phyloP scores from a whole-genome alignment of 2,329 filamentous ascomycete species.

The Apiospora pterosperma region DNA sequence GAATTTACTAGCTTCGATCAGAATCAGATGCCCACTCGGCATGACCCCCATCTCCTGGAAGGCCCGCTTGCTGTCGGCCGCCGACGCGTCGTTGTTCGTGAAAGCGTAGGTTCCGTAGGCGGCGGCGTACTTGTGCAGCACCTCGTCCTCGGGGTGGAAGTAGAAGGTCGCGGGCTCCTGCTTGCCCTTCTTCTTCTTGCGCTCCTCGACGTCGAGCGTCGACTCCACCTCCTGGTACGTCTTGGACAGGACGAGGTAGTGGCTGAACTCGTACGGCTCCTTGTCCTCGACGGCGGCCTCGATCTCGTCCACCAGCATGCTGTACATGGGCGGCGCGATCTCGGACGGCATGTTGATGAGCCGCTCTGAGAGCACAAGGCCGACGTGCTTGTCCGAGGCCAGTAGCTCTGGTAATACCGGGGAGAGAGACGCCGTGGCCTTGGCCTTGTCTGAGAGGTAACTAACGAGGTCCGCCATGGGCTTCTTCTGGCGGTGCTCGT shows the following conservation, averaged over 20 bases:
- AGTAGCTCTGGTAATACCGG: slow-evolving; percentile 54
- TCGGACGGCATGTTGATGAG: slow-evolving; percentile 97
- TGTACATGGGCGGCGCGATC: slow-evolving; percentile 89
- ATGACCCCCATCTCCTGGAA: slow-evolving; percentile 92
- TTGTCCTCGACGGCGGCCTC: slow-evolving; percentile 83
- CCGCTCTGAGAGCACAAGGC: slow-evolving; percentile 85
- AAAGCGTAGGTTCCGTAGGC: slow-evolving; percentile 72
- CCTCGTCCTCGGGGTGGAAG: slow-evolving; percentile 95
- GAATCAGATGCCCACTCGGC: slow-evolving; percentile 77
- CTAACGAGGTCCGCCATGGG: slow-evolving; percentile 66
- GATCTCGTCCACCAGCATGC: slow-evolving; percentile 90
- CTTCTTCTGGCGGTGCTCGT: slow-evolving; percentile 72
- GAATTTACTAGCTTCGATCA: slow-evolving; percentile 80
- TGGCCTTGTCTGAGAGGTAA: slow-evolving; percentile 64
- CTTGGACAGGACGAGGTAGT: slow-evolving; percentile 89
- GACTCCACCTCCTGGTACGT: slow-evolving; percentile 89
- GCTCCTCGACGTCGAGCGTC: slow-evolving; percentile 66
- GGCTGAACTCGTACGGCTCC: slow-evolving; percentile 88
- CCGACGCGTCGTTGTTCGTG: slow-evolving; percentile 74
- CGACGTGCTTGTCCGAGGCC: slow-evolving; percentile 58
- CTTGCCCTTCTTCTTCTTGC: slow-evolving; percentile 66
- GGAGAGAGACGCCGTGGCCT: slow-evolving; percentile 51
- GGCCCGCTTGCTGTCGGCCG: slow-evolving; percentile 86
- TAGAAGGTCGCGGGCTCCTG: slow-evolving; percentile 68
- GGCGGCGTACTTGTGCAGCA: slow-evolving; percentile 71